Base-by-base conservation (phyloP, 768 basidiomycete genomes). In the Neoboletus brunneissimus region DNA sequence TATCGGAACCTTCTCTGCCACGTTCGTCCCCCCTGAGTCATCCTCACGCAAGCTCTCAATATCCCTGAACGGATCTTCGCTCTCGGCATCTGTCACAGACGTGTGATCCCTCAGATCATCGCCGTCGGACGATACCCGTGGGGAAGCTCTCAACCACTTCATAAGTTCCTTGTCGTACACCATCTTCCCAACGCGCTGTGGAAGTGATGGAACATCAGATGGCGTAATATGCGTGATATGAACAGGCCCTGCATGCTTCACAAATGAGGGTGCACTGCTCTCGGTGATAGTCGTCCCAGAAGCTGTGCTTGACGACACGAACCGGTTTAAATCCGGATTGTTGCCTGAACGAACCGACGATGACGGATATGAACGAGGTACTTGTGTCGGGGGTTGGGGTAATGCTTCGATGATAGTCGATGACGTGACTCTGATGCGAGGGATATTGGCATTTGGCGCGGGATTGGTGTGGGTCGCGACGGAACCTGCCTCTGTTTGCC, bases 11-110 rank as follows among this genome's bases (percentile, higher is more conserved):
- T 51, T 54, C 34, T 43, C 44, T 29, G 18, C 41, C 13, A 49
- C 58, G 16, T 54, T 31, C 20, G 56, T 42, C 15, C 75, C 73
- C 45, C 67, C 68, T 13, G 72, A 72, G 23, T 81, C 79, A 54
- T 88, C 88, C 53, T 89, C 88, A 34, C 81, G 76, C 64, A 94
- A 68, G 63, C 92, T 94, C 67, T 96, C 94, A 52, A 98, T 88
- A 63, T 94, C 94, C 32, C 84, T 83, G 72, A 98, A 98, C 9
- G 92, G 90, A 75, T 98, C 95, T 62, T 92, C 91, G 58, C 89
- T 90, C 42, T 80, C 77, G 41, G 80, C 77, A 75, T 65, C 57
- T 68, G 71, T 62, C 59, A 68, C 58, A 51, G 66, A 51, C 51
- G 67, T 53, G 54, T 74, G 58, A 61, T 75, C 61, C 54, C 54